Conservation (phyloP, 2,329 filamentous ascomycete genomes). For the Fusarium humuli region DNA sequence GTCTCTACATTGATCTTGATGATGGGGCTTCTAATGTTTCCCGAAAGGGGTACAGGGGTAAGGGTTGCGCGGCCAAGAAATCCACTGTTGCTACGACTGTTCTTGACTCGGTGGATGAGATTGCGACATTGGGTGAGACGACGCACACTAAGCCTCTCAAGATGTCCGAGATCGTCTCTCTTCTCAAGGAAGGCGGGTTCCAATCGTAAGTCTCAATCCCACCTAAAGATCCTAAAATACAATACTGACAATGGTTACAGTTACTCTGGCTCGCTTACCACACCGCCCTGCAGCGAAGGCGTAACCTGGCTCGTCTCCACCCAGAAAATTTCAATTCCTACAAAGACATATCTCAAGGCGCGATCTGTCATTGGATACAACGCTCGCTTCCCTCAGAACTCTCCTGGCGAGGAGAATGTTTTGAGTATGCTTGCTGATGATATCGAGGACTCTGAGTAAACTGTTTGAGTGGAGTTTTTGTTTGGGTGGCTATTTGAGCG, state of each 20-base stretch:
- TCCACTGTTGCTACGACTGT: constrained; percentile 52
- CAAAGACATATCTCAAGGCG: constrained; percentile 62
- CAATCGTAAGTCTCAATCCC: constrained; percentile 39
- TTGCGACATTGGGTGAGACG: constrained; percentile 54
- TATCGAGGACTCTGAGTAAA: not conserved
- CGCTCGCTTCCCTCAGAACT: constrained; percentile 65
- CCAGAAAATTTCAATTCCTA: constrained; percentile 59
- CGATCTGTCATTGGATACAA: constrained; percentile 68
- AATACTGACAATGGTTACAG: constrained; percentile 26
- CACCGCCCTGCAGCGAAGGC: constrained; percentile 70
- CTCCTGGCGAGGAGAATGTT: constrained; percentile 54
- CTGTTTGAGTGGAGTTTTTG: not conserved
- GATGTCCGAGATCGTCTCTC: constrained; percentile 55
- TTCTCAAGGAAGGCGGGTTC: constrained; percentile 47
- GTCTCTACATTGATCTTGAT: constrained; percentile 43
- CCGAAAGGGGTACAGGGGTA: not conserved
- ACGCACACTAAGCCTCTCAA: constrained; percentile 54
- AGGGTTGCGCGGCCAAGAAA: not conserved
- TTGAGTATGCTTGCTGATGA: constrained; percentile 11
- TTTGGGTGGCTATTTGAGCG: constrained; percentile 7
- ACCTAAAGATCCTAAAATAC: not conserved
- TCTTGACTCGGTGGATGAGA: constrained; percentile 49
- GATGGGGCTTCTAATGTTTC: constrained; percentile 7
- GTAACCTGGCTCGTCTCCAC: constrained; percentile 65
- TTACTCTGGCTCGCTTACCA: constrained; percentile 71